Percentiles rank a stretch among this genome's conserved stretches.
Evolutionary conservation across 2,329 filamentous ascomycete genomes (phyloP).

Genomic region (Xylaria sp.): DNA sequence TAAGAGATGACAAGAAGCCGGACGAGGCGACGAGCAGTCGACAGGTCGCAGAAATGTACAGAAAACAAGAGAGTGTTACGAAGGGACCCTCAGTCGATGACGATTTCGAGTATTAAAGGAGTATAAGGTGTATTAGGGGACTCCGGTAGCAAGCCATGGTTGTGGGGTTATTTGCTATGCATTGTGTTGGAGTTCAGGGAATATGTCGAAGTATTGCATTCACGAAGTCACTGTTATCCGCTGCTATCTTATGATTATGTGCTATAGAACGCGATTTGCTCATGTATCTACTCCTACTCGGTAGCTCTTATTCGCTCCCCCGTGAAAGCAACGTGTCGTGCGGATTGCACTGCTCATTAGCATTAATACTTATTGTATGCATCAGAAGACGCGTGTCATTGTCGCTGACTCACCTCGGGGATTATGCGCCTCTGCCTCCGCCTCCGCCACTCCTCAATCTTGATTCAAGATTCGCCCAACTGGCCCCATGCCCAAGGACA

Average conservation of each 20-base stretch:
- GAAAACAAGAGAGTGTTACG: constrained; percentile 86
- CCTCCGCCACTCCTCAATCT: background rate
- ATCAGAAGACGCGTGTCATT: constrained; percentile 13
- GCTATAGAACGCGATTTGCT: background rate
- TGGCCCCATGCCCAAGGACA: background rate
- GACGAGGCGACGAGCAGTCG: constrained; percentile 84
- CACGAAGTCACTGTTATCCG: background rate
- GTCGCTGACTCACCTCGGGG: background rate
- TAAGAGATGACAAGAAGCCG: constrained; percentile 93
- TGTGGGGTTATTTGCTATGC: constrained; percentile 3
- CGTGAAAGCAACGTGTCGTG: no score
- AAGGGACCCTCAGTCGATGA: constrained; percentile 90
- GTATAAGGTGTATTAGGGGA: constrained; percentile 17
- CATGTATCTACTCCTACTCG: background rate
- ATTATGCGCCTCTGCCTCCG: background rate
- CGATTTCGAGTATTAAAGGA: constrained; percentile 87
- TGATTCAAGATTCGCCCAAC: background rate
- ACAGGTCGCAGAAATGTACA: constrained; percentile 96
- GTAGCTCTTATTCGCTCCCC: background rate
- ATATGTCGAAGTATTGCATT: constrained; percentile 6
- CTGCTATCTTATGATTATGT: background rate
- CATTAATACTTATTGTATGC: no score
- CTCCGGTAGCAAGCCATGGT: background rate
- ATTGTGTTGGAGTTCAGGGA: constrained; percentile 9
- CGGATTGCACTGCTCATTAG: no score